Percentiles rank a stretch among this genome's conserved stretches.
Evolutionary conservation across 2,329 filamentous ascomycete species (phyloP).

Genomic region (Didymella exigua): DNA sequence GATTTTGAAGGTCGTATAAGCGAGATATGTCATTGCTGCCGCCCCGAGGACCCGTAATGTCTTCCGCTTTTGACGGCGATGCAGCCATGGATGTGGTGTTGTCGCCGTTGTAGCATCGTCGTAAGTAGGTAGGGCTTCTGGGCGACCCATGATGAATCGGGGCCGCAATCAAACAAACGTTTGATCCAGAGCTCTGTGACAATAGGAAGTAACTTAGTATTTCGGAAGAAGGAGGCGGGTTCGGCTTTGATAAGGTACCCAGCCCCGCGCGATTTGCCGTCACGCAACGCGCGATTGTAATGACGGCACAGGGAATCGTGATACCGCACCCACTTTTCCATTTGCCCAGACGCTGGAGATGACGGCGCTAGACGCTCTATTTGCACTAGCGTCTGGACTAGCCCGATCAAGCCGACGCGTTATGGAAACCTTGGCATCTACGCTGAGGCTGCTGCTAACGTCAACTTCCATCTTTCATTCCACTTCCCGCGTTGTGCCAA

Average conservation of each 20-base stretch:
- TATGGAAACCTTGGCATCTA: neutral
- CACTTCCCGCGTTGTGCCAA: neutral
- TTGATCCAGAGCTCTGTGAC: too few species aligned
- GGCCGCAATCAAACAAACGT: neutral
- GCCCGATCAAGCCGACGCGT: neutral
- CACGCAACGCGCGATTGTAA: slow-evolving; percentile 5
- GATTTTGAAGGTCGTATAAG: slow-evolving; percentile 24
- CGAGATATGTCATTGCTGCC: slow-evolving; percentile 27
- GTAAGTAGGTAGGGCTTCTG: slow-evolving; percentile 30
- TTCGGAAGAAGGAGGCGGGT: neutral
- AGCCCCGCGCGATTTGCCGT: slow-evolving; percentile 13
- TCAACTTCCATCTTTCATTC: neutral
- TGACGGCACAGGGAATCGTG: neutral
- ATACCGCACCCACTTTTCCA: neutral
- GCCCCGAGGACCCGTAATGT: slow-evolving; percentile 25
- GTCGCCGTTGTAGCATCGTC: slow-evolving; percentile 24
- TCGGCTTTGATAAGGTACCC: neutral
- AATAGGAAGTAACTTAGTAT: too few species aligned
- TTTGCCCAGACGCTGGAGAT: neutral
- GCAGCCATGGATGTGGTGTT: slow-evolving; percentile 17
- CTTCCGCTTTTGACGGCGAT: slow-evolving; percentile 26
- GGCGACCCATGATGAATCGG: slow-evolving; percentile 20
- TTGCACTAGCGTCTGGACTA: neutral
- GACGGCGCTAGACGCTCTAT: too few species aligned
- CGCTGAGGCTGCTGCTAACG: neutral